phyloP scores from a whole-genome alignment of 2,329 filamentous ascomycete species.

The Arachnopeziza araneosa region DNA sequence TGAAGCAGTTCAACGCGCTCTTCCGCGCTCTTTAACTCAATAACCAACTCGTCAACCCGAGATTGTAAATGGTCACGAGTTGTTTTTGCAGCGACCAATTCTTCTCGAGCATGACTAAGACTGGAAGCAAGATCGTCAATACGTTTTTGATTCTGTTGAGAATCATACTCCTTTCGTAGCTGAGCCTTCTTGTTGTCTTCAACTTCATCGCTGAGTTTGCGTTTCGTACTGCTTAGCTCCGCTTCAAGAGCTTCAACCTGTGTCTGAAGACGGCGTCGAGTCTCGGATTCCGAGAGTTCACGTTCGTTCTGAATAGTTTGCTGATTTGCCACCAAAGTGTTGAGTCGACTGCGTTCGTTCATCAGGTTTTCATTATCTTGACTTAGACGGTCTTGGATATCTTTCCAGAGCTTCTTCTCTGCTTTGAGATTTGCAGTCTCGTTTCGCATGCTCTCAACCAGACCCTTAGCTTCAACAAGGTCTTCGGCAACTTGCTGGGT shows the following conservation, averaged over 20 bases:
- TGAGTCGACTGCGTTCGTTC: constrained; percentile 80
- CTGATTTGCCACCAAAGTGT: constrained; percentile 74
- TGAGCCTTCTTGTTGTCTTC: constrained; percentile 81
- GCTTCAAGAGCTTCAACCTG: constrained; percentile 74
- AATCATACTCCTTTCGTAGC: constrained; percentile 83
- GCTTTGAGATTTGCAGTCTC: constrained; percentile 92
- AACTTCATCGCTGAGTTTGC: constrained; percentile 74
- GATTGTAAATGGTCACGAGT: constrained; percentile 83
- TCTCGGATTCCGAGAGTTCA: constrained; percentile 77
- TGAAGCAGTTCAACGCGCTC: constrained; percentile 79
- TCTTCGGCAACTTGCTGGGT: constrained; percentile 93
- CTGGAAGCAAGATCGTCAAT: constrained; percentile 86
- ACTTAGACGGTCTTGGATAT: constrained; percentile 79
- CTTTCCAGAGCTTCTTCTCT: constrained; percentile 91
- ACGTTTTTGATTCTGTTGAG: constrained; percentile 79
- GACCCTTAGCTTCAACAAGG: constrained; percentile 75
- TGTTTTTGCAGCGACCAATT: constrained; percentile 80
- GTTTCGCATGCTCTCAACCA: constrained; percentile 80
- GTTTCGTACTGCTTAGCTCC: constrained; percentile 72
- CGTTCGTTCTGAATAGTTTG: constrained; percentile 91
- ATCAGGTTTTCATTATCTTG: constrained; percentile 82
- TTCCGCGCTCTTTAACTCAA: constrained; percentile 83
- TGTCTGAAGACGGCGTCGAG: constrained; percentile 69
- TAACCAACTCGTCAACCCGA: constrained; percentile 80
- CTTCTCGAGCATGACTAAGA: constrained; percentile 75